Conservation (phyloP, 306 rosid genomes). For the Rosa lucieae region DNA sequence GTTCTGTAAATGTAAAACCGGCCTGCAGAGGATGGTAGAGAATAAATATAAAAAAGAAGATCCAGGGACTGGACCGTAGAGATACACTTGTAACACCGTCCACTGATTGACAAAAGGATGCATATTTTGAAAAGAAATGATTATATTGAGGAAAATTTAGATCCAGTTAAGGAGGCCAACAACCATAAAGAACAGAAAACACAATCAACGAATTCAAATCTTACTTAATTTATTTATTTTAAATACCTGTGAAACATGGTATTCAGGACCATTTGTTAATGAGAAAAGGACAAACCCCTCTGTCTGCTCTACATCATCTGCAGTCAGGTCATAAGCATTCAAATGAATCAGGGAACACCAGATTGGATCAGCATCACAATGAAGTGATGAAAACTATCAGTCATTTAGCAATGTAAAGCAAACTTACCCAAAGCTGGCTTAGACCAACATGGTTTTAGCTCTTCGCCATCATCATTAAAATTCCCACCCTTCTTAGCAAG, state of each 20-base stretch:
- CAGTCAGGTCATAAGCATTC: slow-evolving; percentile 26
- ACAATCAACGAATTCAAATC: slow-evolving; percentile 21
- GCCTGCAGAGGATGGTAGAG: neutral
- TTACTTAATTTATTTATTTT: neutral
- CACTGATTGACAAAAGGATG: neutral
- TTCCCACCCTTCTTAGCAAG: slow-evolving; percentile 54
- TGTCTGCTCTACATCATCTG: slow-evolving; percentile 72
- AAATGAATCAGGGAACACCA: neutral
- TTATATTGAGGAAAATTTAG: neutral
- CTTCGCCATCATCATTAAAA: slow-evolving; percentile 60
- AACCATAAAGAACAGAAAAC: slow-evolving; percentile 11
- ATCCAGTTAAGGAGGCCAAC: neutral
- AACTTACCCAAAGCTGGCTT: slow-evolving; percentile 64
- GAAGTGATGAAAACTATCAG: neutral
- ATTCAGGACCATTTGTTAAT: slow-evolving; percentile 91
- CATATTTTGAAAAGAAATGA: neutral
- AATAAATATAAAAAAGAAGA: neutral
- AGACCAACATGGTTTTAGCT: slow-evolving; percentile 81
- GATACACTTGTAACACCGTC: neutral
- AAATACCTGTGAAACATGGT: slow-evolving; percentile 93
- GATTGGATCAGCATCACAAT: neutral
- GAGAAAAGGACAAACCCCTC: slow-evolving; percentile 86
- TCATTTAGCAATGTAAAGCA: slow-evolving; percentile 15
- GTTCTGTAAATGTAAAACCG: neutral
- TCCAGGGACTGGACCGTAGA: neutral